A percentile compares a stretch with the other conserved stretches of the same genome.
phyloP scores from a whole-genome alignment of 163 green algal species.

The Scenedesmus sp. region DNA sequence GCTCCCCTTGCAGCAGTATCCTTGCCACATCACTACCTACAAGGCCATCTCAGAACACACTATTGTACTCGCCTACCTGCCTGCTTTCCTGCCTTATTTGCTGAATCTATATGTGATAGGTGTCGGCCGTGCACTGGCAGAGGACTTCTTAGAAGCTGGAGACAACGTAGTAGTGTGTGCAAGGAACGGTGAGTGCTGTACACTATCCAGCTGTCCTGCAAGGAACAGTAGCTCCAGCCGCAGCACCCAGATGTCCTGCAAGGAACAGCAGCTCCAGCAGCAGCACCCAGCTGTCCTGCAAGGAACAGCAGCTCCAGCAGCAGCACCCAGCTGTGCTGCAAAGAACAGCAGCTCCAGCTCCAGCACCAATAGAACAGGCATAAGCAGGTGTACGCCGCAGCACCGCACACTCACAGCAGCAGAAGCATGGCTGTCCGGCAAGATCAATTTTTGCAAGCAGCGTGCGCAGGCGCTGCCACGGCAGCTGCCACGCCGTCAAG shows the following conservation, averaged over 20 bases:
- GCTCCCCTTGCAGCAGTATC: background rate
- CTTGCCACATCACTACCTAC: background rate
- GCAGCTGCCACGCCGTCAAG: too few relatives aligned
- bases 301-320: too few relatives aligned
- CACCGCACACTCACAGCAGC: too few relatives aligned
- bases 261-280: background rate
- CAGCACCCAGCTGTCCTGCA: background rate
- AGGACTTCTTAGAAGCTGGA: constrained; percentile 85
- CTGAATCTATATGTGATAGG: constrained; percentile 63
- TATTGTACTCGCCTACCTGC: too few relatives aligned
- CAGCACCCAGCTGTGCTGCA: too few relatives aligned
- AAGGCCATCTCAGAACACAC: too few relatives aligned
- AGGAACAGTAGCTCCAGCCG: background rate
- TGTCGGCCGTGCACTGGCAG: constrained; percentile 86
- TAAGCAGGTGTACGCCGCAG: too few relatives aligned
- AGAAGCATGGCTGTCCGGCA: too few relatives aligned
- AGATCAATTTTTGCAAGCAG: too few relatives aligned
- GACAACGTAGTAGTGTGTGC: constrained; percentile 89
- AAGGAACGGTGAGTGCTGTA: constrained; percentile 59
- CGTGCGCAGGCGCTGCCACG: too few relatives aligned
- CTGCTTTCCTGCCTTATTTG: background rate
- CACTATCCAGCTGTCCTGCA: background rate
- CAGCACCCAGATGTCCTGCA: background rate
- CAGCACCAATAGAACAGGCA: too few relatives aligned
- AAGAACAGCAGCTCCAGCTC: too few relatives aligned